Percentiles rank a stretch among this genome's conserved stretches.
Evolutionary conservation across 75 land plant genomes (phyloP).

Genomic region (Sequoia sempervirens): DNA sequence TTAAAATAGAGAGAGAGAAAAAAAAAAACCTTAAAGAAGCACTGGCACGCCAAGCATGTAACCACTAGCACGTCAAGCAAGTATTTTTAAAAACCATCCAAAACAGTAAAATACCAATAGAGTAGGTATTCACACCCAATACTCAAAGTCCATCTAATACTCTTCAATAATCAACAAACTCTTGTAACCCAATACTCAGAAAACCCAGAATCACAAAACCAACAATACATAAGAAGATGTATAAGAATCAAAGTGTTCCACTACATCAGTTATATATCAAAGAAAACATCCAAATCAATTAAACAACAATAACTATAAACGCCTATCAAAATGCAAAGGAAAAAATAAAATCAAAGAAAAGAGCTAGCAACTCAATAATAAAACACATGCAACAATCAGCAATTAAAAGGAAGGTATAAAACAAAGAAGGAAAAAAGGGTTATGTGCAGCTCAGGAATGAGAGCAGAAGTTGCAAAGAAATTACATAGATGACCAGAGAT

Average conservation of each 20-base stretch:
- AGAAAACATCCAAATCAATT: not conserved
- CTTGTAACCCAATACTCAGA: not conserved
- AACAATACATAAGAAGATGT: not conserved
- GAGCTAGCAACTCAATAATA: not conserved
- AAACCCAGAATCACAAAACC: not conserved
- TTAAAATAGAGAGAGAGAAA: no score
- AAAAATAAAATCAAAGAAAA: no score
- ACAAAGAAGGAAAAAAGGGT: not conserved
- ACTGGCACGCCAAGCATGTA: no score
- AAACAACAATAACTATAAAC: no score
- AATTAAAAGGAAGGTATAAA: no score
- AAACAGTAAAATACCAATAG: no score
- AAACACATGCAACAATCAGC: not conserved
- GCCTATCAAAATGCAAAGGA: not conserved
- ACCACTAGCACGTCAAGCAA: no score
- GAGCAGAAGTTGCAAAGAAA: not conserved
- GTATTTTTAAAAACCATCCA: no score
- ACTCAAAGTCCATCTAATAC: no score
- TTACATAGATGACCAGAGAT: not conserved
- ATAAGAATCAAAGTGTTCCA: not conserved
- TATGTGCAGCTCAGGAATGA: not conserved
- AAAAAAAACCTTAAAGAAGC: no score
- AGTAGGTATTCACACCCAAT: no score
- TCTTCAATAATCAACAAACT: no score
- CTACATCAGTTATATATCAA: not conserved